Evolutionary conservation across 2,329 filamentous ascomycete species (phyloP).

Genomic region (Amesomyces nigricolor): DNA sequence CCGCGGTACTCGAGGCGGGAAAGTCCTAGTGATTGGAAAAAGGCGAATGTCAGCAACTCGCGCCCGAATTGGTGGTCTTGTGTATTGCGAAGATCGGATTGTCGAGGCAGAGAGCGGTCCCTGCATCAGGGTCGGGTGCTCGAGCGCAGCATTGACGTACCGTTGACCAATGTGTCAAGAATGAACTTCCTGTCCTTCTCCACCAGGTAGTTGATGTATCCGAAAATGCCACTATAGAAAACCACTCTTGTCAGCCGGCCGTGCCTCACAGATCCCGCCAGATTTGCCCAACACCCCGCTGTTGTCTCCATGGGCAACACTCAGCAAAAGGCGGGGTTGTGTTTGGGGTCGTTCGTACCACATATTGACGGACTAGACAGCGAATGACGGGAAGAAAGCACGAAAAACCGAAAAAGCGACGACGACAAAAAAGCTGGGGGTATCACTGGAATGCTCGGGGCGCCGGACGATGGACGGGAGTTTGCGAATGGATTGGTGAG

Average conservation of each 20-base stretch:
- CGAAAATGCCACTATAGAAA: conserved; percentile 75
- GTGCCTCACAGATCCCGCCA: background rate
- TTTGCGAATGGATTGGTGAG: conserved; percentile 12
- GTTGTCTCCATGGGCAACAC: background rate
- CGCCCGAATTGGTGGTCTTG: background rate
- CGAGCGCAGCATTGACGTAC: conserved; percentile 45
- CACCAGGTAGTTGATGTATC: conserved; percentile 98
- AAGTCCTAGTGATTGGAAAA: conserved; percentile 56
- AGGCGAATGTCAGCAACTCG: conserved; percentile 18
- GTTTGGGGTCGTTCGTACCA: conserved; percentile 28
- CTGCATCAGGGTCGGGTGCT: conserved; percentile 3
- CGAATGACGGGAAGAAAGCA: conserved; percentile 18
- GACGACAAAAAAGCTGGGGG: conserved; percentile 11
- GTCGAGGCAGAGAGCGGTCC: conserved; percentile 10
- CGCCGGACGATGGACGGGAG: conserved; percentile 9
- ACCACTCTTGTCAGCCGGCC: conserved; percentile 26
- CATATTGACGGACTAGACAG: conserved; percentile 31
- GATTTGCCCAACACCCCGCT: background rate
- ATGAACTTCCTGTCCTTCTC: conserved; percentile 98
- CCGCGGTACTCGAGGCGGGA: conserved; percentile 96
- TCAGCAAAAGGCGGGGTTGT: conserved; percentile 15
- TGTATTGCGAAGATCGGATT: conserved; percentile 9
- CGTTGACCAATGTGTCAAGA: conserved; percentile 92
- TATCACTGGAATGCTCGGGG: conserved; percentile 18
- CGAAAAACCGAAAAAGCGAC: conserved; percentile 7